phyloP scores from a whole-genome alignment of 495 filamentous ascomycete species.

The Penicillium cosmopolitanum region DNA sequence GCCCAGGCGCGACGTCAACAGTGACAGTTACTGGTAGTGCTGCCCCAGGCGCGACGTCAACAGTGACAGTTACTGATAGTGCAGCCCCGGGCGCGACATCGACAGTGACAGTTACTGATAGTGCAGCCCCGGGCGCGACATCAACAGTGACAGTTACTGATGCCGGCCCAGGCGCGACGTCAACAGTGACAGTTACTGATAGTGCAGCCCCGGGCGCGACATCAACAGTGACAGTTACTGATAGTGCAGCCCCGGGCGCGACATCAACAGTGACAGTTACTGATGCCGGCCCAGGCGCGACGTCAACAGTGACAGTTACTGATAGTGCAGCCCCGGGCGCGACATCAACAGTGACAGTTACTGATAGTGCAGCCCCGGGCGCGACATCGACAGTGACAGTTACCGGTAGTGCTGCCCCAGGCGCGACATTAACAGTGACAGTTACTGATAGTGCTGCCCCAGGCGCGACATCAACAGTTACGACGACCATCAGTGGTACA shows the following conservation, averaged over 20 bases:
- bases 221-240: constrained; percentile 3
- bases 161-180: background rate
- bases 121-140: background rate
- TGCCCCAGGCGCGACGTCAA: background rate
- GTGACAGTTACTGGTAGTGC: background rate
- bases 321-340: background rate
- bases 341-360: constrained; percentile 2
- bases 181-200: constrained; percentile 3
- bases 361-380: background rate
- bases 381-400: no score
- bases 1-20: background rate
- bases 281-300: background rate
- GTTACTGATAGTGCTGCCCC: background rate
- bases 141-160: no score
- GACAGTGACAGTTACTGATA: constrained; percentile 2
- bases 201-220: background rate
- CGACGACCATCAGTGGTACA: no score
- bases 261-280: no score
- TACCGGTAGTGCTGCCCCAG: no score
- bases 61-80: no score
- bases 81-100: background rate
- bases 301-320: constrained; percentile 2
- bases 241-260: background rate
- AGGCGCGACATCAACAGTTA: background rate
- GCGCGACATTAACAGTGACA: background rate